These are phyloP conservation scores for Candida tallmaniae DNA, from an alignment of 805 yeast species.

Conservation along the genomic window DNA sequence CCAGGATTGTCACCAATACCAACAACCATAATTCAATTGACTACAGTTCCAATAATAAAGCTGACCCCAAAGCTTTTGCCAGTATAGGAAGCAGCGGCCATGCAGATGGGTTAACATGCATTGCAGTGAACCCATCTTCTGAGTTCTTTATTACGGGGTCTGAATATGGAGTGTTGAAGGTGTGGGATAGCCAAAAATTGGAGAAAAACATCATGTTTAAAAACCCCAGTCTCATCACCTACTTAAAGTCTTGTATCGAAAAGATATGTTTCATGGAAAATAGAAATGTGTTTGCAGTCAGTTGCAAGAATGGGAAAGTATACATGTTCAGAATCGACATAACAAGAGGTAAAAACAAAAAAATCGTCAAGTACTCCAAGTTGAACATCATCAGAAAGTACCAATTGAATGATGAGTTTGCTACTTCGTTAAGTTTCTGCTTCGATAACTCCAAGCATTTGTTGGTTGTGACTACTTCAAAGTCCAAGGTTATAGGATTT, in stretches of 20 bases:
- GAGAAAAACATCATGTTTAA: constrained; percentile 56
- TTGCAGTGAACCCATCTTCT: constrained; percentile 58
- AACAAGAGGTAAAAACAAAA: constrained; percentile 28
- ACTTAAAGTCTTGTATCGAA: constrained; percentile 47
- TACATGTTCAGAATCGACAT: constrained; percentile 34
- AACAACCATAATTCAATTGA: constrained; percentile 14
- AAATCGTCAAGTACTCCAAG: constrained; percentile 24
- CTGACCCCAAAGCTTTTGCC: background rate
- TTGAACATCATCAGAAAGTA: constrained; percentile 37
- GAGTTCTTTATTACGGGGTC: constrained; percentile 75
- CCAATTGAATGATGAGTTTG: constrained; percentile 25
- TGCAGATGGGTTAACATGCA: constrained; percentile 44
- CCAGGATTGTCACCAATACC: constrained; percentile 17
- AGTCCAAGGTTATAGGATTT: constrained; percentile 45
- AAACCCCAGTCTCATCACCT: constrained; percentile 40
- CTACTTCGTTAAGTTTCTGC: constrained; percentile 5
- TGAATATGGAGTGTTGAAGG: constrained; percentile 61
- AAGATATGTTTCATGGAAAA: constrained; percentile 48
- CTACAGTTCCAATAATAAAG: constrained; percentile 64
- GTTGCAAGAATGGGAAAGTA: constrained; percentile 44
- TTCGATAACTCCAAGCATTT: constrained; percentile 14
- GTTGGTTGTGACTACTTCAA: constrained; percentile 50
- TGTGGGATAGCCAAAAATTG: constrained; percentile 73
- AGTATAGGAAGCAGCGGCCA: too few relatives aligned
- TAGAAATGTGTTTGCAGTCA: constrained; percentile 55